Conservation (phyloP, 192 early-diverging fungal species). For the Rhizoclosmatium globosum region DNA sequence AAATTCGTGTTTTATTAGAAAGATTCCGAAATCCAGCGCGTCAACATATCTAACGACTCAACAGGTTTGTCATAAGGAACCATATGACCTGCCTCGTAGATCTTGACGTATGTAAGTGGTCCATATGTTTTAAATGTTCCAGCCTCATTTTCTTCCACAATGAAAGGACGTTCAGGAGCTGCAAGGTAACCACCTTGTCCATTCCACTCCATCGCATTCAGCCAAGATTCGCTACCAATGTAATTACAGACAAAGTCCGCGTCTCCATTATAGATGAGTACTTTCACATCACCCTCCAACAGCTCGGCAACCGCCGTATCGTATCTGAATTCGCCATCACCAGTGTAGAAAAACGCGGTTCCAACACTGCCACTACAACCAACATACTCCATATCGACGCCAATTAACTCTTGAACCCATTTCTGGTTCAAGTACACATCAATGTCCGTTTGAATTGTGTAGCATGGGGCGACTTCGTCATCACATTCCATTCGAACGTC, state of each 20-base stretch:
- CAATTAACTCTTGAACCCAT: constrained; percentile 60
- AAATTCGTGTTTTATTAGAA: not conserved
- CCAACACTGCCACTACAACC: constrained; percentile 64
- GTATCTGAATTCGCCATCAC: constrained; percentile 58
- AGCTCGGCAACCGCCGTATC: constrained; percentile 42
- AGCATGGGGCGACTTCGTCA: constrained; percentile 75
- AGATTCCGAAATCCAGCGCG: constrained; percentile 17
- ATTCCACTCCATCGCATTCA: constrained; percentile 36
- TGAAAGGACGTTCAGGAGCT: constrained; percentile 15
- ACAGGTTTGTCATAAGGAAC: constrained; percentile 35
- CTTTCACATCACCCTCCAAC: constrained; percentile 47
- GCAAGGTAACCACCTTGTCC: constrained; percentile 20
- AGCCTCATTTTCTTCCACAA: constrained; percentile 5
- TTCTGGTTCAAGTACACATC: constrained; percentile 57
- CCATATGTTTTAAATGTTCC: constrained; percentile 21
- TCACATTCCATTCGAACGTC: constrained; percentile 70
- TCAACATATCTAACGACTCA: constrained; percentile 16
- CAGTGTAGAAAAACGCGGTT: constrained; percentile 46
- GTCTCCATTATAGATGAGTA: constrained; percentile 61
- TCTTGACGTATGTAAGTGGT: constrained; percentile 23
- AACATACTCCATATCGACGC: constrained; percentile 54
- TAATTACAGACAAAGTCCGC: constrained; percentile 52
- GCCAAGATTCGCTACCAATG: constrained; percentile 37
- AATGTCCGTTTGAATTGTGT: constrained; percentile 49
- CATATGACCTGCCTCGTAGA: constrained; percentile 40